Evolutionary conservation across 1,139 yeast species (phyloP).

Genomic region (Zygosaccharomyces pseudobailii): DNA sequence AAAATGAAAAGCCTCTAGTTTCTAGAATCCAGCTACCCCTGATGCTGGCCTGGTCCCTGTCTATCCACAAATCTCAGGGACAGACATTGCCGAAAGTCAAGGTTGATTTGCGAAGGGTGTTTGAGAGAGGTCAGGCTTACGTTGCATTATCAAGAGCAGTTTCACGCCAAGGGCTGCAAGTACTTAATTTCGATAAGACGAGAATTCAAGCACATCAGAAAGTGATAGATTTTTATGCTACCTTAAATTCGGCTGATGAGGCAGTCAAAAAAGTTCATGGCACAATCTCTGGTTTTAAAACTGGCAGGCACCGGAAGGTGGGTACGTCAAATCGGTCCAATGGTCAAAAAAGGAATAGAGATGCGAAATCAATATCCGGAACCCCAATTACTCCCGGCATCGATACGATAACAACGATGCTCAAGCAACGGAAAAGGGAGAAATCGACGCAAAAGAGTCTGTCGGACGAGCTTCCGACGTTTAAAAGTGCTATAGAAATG

Average conservation of each 20-base stretch:
- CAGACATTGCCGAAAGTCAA: conserved; percentile 81
- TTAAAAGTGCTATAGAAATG: background rate
- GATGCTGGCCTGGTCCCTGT: conserved; percentile 89
- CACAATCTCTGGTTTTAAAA: background rate
- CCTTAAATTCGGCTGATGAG: conserved; percentile 37
- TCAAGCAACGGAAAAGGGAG: conserved; percentile 8
- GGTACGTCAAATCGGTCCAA: conserved; percentile 6
- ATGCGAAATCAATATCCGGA: conserved; percentile 7
- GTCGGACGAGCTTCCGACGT: background rate
- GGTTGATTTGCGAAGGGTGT: conserved; percentile 71
- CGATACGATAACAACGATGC: conserved; percentile 15
- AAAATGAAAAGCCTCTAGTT: conserved; percentile 47
- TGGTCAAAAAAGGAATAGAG: conserved; percentile 4
- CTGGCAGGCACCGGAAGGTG: conserved; percentile 4
- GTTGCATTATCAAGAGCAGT: conserved; percentile 89
- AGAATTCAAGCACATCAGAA: conserved; percentile 58
- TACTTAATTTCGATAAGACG: conserved; percentile 56
- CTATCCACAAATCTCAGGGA: conserved; percentile 95
- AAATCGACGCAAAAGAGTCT: background rate
- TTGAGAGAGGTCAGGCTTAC: conserved; percentile 94
- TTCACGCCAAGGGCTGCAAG: conserved; percentile 72
- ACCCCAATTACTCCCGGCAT: conserved; percentile 9
- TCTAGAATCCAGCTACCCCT: conserved; percentile 72
- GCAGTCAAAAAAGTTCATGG: conserved; percentile 21
- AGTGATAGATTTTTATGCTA: conserved; percentile 56